Evolutionary conservation across 257 asterid species (phyloP), one percentile per base, ranked within the genome.

Genomic region (Solanum tarijense): DNA sequence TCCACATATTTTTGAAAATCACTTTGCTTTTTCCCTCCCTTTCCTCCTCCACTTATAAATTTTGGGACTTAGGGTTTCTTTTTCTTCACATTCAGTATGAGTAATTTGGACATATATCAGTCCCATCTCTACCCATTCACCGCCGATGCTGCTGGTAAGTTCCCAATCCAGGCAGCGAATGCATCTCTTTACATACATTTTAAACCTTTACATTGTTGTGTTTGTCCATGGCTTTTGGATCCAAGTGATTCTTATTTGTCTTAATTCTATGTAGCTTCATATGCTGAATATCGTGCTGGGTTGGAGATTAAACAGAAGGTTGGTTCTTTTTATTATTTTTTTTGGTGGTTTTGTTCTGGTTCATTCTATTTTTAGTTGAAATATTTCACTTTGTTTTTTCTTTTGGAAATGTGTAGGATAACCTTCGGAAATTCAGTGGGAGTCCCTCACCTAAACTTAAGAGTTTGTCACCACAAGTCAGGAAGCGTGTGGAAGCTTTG

Each of bases 401-500:
- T 72, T 72, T 72, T 34, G 81, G 81, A 72, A 9, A 18, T 72
- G 46, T 72, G 27, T 72, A 72, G 81, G 81, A 72, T 14, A 72
- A 72, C 3, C 38, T 72, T 34, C 46, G 46, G 29, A 34, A 73
- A 18, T 8, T 73, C 7, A 87, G 12, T 73, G 46, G 46, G 46
- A 89, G 90, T 84, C 92, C 93, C 86, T 88, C 86, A 29, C 93
- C 92, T 85, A 79, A 94, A 29, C 90, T 20, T 58, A 20, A 58
- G 66, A 89, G 92, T 31, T 91, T 96, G 84, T 89, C 96, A 21
- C 96, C 97, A 27, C 87, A 36, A 36, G 98, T 95, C 43, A 89
- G 94, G 90, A 87, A 92, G 89, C 96, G 96, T 5, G 98, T 95
- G 7, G 95, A 96, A 88, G 92, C 89, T 86, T 91, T 96, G 31